Evolutionary conservation across 2,329 filamentous ascomycete genomes (phyloP), one percentile per base, ranked within the genome.

Genomic region (Hymenoscyphus albidus): DNA sequence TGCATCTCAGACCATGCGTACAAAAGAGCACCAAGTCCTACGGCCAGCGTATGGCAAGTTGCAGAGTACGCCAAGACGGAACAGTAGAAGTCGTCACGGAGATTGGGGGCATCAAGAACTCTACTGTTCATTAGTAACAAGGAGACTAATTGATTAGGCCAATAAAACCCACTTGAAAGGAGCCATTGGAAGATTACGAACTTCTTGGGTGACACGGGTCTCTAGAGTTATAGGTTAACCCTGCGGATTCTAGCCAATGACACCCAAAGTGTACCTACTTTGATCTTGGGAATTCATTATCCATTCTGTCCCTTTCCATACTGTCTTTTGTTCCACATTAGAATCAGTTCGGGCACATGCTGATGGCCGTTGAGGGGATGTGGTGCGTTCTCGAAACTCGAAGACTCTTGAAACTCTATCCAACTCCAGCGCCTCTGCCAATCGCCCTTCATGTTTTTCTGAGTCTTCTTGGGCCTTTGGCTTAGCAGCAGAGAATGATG

Each of bases 31-130:
- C 88, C 89, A 14, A 98, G 82, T 0, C 92, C 94, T 18, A 98
- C 91, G 18, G 92, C 94, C 16, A 99, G 83, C 14, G 89, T 91
- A 62, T 90, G 85, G 60, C 87, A 85, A 7, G 85, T 90, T 51
- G 83, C 77, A 0, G 90, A 96, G 76, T 97, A 98, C 10, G 95
- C 92, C 62, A 99, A 82, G 2, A 93, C 83, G 0, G 93, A 95
- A 78, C 93, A 97, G 76, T 99, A 99, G 76, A 93, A 99, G 76
- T 99, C 94, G 72, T 98, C 93, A 64, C 92, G 87, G n/a, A 98
- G 81, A 61, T 87, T 86, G 2, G 93, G 93, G 9, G 94, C 94
- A 78, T 97, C 92, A 5, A 99, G 82, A 6, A 97, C 90, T 78
- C 87, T 90, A 67, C 10, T 62, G 58, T 35, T 42, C 13, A 16